Percentiles rank a stretch among this genome's conserved stretches.
Conservation (phyloP, 139 green algal genomes). For the Chlorella sp. region DNA sequence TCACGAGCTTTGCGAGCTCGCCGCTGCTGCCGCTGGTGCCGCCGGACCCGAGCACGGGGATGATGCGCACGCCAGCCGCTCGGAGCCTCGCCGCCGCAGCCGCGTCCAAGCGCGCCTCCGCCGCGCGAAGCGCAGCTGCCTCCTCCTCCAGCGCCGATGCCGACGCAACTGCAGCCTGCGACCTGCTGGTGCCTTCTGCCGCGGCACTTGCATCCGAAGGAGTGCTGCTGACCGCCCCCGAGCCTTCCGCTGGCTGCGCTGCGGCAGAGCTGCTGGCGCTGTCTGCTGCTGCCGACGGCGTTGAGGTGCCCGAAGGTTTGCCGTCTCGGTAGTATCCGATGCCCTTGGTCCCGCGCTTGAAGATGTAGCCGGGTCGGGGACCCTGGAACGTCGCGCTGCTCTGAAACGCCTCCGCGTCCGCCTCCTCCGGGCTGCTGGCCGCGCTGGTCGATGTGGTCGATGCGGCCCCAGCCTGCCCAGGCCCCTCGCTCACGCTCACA, state of each 20-base stretch:
- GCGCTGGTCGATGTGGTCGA: background rate
- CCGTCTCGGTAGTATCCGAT: conserved; percentile 7
- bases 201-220: background rate
- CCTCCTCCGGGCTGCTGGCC: background rate
- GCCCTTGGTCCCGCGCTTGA: conserved; percentile 1
- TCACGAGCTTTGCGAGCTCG: conserved; percentile 38
- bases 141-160: background rate
- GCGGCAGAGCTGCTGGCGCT: too few relatives aligned
- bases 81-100: conserved; percentile 2
- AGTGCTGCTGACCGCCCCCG: background rate
- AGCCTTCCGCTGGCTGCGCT: background rate
- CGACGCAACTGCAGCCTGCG: background rate
- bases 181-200: background rate
- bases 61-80: background rate
- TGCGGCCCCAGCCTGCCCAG: background rate
- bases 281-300: too few relatives aligned
- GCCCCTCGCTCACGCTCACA: background rate
- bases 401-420: background rate
- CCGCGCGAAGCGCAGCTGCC: conserved; percentile 1
- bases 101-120: conserved; percentile 14
- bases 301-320: too few relatives aligned
- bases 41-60: conserved; percentile 28
- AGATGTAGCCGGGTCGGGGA: background rate
- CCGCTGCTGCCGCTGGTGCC: background rate
- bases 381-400: conserved; percentile 1